Evolutionary conservation across 805 yeast species (phyloP), one percentile per base, ranked within the genome.

Genomic region (Sugiyamaella valdiviana): DNA sequence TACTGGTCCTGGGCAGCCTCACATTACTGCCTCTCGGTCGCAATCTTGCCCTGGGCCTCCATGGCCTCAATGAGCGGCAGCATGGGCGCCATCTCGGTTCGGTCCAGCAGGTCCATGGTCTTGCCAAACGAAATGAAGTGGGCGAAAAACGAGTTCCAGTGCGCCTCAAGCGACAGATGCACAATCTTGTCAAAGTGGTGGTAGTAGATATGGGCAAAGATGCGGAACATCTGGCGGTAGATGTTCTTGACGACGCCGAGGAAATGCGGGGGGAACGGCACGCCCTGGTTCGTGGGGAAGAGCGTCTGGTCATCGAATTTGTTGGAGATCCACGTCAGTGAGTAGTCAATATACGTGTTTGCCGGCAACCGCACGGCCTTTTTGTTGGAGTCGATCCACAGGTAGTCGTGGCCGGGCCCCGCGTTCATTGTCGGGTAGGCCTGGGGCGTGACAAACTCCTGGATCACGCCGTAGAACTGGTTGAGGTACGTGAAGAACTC

Each of bases 71-170:
- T 85, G 65, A 93, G 71, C 4, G 85, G 82, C 40, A 73, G 66
- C 53, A 93, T 68, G 0, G 99, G 98, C 48, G 74, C 84, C 65
- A 89, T 68, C 55, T 93, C 99, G 47, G 74, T 72, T 45, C 80
- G 71, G 51, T 89, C 98, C 32, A 93, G 73, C 55, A 93, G 75
- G 46, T 79, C 82, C 65, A 87, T 93, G 55, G 89, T 95, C 51
- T 83, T 83, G 12, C 85, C 78, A 61, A 93, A 87, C 46, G 95
- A 83, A 39, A 91, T 77, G 61, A 85, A 93, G 64, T 93, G 99
- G 14, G 96, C 93, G 68, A 95, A 93, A 58, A 90, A 86, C 2
- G 98, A 90, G 66, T 93, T 93, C 95, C 96, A 93, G 64, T 93
- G 98, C 0, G 98, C 96, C 64, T 93, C 99, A 51, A 93, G 67